These are phyloP conservation scores for Mortierella sp. DNA, from an alignment of 371 early-diverging fungal species.

Conservation along the genomic window DNA sequence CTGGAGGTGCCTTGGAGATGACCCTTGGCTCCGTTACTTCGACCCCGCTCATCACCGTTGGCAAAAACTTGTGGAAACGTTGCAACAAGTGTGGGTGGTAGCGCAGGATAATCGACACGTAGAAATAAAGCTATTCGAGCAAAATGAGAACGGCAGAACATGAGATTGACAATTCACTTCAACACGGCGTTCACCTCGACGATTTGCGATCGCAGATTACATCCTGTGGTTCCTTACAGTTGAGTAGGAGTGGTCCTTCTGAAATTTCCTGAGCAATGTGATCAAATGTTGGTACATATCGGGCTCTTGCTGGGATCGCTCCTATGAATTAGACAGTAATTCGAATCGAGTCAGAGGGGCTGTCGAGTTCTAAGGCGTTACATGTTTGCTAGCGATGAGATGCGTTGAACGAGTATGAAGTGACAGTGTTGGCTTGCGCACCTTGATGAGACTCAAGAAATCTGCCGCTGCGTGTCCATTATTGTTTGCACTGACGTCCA, in stretches of 20 bases:
- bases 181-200: not conserved
- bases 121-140: conserved; percentile 42
- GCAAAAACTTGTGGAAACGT: conserved; percentile 51
- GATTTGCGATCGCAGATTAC: not conserved
- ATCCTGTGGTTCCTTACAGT: conserved; percentile 18
- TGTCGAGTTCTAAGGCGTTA: not conserved
- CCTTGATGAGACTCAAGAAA: conserved; percentile 55
- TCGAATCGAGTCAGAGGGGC: conserved; percentile 1
- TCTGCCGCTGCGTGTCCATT: conserved; percentile 37
- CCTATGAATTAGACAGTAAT: conserved; percentile 14
- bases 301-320: conserved; percentile 51
- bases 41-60: conserved; percentile 20
- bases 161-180: not conserved
- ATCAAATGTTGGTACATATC: conserved; percentile 59
- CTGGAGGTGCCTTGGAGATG: conserved; percentile 58
- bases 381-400: not conserved
- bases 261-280: conserved; percentile 50
- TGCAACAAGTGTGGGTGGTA: conserved; percentile 56
- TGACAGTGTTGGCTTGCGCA: not conserved
- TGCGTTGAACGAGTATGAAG: not conserved
- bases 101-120: conserved; percentile 52
- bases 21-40: conserved; percentile 49
- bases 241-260: conserved; percentile 55
- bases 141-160: not conserved
- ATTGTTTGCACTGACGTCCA: not conserved